Percentiles rank a stretch among this genome's conserved stretches.
Conservation (phyloP, 441 rosid species). For the Hura crepitans region DNA sequence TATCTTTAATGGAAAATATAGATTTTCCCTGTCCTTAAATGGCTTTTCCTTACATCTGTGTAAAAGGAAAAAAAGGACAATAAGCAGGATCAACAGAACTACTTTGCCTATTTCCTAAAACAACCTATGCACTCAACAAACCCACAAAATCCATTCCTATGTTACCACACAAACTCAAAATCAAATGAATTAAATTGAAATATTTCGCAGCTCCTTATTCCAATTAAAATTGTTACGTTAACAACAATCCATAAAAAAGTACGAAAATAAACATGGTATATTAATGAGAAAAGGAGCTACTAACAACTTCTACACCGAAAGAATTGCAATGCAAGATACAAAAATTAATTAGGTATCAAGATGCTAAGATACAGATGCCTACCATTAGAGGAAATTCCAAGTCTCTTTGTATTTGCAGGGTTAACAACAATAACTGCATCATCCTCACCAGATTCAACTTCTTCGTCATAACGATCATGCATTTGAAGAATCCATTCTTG, state of each 20-base stretch:
- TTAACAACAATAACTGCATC: constrained; percentile 40
- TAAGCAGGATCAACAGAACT: no score
- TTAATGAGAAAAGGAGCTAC: no score
- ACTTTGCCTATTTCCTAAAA: background rate
- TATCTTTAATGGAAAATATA: background rate
- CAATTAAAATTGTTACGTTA: constrained; percentile 1
- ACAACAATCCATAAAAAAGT: constrained; percentile 5
- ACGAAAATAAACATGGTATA: background rate
- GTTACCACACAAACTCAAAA: background rate
- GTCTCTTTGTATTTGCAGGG: constrained; percentile 45
- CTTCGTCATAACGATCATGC: constrained; percentile 60
- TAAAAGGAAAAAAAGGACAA: background rate
- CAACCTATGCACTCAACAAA: background rate
- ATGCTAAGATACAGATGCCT: constrained; percentile 19
- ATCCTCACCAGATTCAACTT: constrained; percentile 52
- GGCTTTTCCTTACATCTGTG: background rate
- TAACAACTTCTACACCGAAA: background rate
- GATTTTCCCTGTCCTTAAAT: background rate
- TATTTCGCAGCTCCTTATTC: background rate
- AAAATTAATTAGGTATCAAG: background rate
- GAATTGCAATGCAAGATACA: background rate
- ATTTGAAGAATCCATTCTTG: constrained; percentile 60
- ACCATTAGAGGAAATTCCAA: constrained; percentile 60
- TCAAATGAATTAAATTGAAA: background rate
- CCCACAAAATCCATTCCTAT: background rate